Conservation (phyloP, 192 early-diverging fungal species). For the Backusella morwellensis region DNA sequence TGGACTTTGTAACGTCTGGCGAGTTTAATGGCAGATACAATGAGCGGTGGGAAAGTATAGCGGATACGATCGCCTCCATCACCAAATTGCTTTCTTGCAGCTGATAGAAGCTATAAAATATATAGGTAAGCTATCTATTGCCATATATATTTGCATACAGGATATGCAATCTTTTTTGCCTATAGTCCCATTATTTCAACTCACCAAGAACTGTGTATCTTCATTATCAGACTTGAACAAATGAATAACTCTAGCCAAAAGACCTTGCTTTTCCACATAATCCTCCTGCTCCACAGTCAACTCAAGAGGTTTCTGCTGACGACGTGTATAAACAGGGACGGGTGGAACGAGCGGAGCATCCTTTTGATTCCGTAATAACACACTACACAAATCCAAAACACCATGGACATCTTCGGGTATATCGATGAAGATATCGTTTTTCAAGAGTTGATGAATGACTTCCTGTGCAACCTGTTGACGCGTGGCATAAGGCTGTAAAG, state of each 20-base stretch:
- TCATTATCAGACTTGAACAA: slow-evolving; percentile 68
- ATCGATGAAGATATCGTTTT: slow-evolving; percentile 65
- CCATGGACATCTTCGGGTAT: slow-evolving; percentile 76
- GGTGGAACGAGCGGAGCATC: slow-evolving; percentile 52
- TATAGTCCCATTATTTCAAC: slow-evolving; percentile 19
- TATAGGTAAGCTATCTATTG: slow-evolving; percentile 1
- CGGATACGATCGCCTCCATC: slow-evolving; percentile 90
- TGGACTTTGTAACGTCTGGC: slow-evolving; percentile 53
- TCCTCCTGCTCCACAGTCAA: slow-evolving; percentile 79
- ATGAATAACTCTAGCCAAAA: slow-evolving; percentile 80
- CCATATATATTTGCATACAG: not conserved
- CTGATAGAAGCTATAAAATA: slow-evolving; percentile 62
- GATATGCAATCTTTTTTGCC: not conserved
- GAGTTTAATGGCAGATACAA: slow-evolving; percentile 65
- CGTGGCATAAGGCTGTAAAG: slow-evolving; percentile 78
- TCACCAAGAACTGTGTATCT: slow-evolving; percentile 76
- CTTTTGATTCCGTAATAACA: slow-evolving; percentile 80
- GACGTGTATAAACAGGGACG: slow-evolving; percentile 27
- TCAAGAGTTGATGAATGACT: slow-evolving; percentile 66
- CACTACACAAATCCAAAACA: slow-evolving; percentile 74
- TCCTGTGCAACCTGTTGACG: slow-evolving; percentile 82
- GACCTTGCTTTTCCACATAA: slow-evolving; percentile 88
- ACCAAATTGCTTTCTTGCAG: slow-evolving; percentile 82
- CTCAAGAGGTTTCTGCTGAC: slow-evolving; percentile 40
- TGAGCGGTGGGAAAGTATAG: slow-evolving; percentile 90